Evolutionary conservation across 352 stramenopile species (phyloP), one percentile per base, ranked within the genome.

Genomic region (Phytophthora gonapodyides): DNA sequence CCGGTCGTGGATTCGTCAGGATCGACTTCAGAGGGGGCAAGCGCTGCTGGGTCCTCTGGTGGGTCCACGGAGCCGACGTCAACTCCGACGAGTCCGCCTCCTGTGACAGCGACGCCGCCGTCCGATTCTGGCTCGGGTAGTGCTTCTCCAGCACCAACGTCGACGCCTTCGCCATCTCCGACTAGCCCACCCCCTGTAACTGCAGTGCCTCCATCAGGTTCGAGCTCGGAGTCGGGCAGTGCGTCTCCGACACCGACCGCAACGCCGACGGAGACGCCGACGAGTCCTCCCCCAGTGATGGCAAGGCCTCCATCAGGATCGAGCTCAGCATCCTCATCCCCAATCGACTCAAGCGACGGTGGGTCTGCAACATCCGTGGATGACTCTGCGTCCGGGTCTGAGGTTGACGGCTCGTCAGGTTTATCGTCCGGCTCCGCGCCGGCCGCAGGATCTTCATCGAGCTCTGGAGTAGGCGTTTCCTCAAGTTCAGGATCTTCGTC

Each of bases 41-140:
- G 50, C 44, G 56, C 38, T 2, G 35, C 34, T 27, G 35, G 30
- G 49, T 61, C 49, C 8, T 65, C 49, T 36, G 61, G 42, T 5
- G 55, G 47, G 5, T 50, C 27, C 41, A 17, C n/a, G 11, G 41
- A 34, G 41, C 9, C 46, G 16, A 15, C 42, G 13, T 61, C 15
- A 11, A 66, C 40, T 42, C 43, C 57, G 46, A 58, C 64, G n/a
- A 72, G 52, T 17, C 59, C 61, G 35, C 50, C 58, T 42, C 55
- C 64, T n/a, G 42, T 64, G 30, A 70, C 59, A 50, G 40, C 51
- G 13, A 58, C 58, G 33, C 59, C 64, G 56, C 37, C 46, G 13
- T 67, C 58, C 21, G 24, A 40, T 17, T 47, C 48, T 31, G 42
- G 31, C 3, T 67, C 57, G 15, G 46, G 30, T 15, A 59, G 52